Conservation (phyloP, 495 filamentous ascomycete species). For the Podospora sp. region DNA sequence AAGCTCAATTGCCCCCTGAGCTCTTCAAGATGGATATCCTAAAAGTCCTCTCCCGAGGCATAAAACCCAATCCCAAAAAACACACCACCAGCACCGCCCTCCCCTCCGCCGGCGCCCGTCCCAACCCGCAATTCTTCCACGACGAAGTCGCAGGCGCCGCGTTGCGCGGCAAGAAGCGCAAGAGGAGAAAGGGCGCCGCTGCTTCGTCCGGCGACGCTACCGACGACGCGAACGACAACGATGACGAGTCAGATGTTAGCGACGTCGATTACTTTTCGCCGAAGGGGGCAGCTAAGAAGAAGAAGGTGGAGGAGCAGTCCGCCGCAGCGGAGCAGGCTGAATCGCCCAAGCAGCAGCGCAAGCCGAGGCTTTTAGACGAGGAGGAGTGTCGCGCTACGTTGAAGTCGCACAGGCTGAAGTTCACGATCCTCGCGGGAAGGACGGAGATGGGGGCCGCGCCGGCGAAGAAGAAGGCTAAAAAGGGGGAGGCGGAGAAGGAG, state of each 20-base stretch:
- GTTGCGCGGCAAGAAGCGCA: constrained; percentile 51
- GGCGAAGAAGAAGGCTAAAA: constrained; percentile 38
- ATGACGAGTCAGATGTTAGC: constrained; percentile 38
- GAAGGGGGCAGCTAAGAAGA: constrained; percentile 27
- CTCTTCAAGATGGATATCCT: constrained; percentile 60
- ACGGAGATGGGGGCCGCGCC: constrained; percentile 33
- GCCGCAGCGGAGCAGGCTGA: constrained; percentile 30
- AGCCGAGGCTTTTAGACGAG: constrained; percentile 49
- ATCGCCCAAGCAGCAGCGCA: constrained; percentile 19
- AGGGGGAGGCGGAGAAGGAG: constrained; percentile 50
- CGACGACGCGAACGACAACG: constrained; percentile 27
- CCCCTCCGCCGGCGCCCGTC: constrained; percentile 52
- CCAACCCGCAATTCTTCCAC: constrained; percentile 56
- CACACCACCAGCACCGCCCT: constrained; percentile 38
- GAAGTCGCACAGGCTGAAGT: constrained; percentile 82
- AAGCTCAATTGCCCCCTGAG: background rate
- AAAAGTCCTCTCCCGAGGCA: constrained; percentile 67
- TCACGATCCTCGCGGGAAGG: constrained; percentile 62
- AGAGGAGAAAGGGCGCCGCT: constrained; percentile 41
- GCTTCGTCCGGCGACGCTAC: constrained; percentile 24
- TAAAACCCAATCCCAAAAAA: constrained; percentile 46
- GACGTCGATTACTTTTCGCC: constrained; percentile 56
- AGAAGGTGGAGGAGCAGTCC: constrained; percentile 15
- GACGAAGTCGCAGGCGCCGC: constrained; percentile 36
- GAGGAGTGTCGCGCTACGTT: constrained; percentile 75